Conservation (phyloP, 129 eudicot species). For the Dittrichia graveolens region DNA sequence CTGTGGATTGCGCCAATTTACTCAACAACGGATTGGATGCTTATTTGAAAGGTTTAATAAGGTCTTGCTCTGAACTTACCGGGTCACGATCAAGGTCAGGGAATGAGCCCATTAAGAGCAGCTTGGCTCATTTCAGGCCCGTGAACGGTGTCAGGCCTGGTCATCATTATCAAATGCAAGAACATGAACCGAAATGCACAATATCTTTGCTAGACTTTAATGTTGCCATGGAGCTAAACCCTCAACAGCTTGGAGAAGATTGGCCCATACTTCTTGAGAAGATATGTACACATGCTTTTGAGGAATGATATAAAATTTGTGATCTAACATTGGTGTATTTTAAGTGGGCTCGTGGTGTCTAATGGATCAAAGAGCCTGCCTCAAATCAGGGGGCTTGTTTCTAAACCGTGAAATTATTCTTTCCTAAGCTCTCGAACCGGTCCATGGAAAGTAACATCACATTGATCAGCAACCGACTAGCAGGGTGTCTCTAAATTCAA, state of each 20-base stretch:
- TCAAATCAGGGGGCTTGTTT: constrained; percentile 9
- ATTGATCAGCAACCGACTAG: constrained; percentile 47
- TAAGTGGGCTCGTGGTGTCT: constrained; percentile 31
- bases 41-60: constrained; percentile 77
- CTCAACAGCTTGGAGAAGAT: constrained; percentile 83
- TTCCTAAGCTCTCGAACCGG: constrained; percentile 27
- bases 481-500: constrained; percentile 37
- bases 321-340: constrained; percentile 29
- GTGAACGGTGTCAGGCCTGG: constrained; percentile 56
- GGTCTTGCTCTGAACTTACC: constrained; percentile 66
- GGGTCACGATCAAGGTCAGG: constrained; percentile 49
- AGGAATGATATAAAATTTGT: constrained; percentile 40
- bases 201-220: constrained; percentile 80
- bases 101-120: constrained; percentile 35
- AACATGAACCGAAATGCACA: constrained; percentile 36
- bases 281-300: constrained; percentile 58
- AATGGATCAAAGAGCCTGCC: constrained; percentile 30
- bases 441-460: constrained; percentile 29
- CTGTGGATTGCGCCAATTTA: constrained; percentile 62
- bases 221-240: constrained; percentile 82
- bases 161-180: constrained; percentile 52
- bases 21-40: constrained; percentile 68
- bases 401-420: neutral
- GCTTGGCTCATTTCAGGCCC: constrained; percentile 38
- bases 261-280: constrained; percentile 89